Evolutionary conservation across 2,329 filamentous ascomycete genomes (phyloP).

Genomic region (Fonsecaea erecta): DNA sequence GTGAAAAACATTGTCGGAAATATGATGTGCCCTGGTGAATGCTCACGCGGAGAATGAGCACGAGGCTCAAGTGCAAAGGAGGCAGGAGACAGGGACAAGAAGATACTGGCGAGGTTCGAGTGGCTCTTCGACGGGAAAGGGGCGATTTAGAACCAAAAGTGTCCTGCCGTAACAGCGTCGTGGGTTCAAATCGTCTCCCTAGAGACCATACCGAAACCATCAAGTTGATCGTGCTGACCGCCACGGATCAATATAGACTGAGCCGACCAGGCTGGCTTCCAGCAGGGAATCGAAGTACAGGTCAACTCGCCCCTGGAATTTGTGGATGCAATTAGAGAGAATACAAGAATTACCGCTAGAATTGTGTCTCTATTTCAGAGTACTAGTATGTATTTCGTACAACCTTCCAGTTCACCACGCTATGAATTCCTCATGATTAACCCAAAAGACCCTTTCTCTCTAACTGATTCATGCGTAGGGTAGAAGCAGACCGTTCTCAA

Average conservation of each 20-base stretch:
- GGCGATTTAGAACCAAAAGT: background rate
- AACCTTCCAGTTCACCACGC: slow-evolving; percentile 2
- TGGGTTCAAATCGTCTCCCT: background rate
- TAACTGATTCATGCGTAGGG: slow-evolving; percentile 10
- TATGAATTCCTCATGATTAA: slow-evolving; percentile 4
- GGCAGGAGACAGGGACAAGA: background rate
- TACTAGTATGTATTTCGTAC: slow-evolving; percentile 17
- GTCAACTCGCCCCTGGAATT: background rate
- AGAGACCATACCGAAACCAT: background rate
- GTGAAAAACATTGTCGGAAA: background rate
- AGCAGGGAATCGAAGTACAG: background rate
- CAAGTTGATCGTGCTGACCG: background rate
- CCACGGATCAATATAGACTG: background rate
- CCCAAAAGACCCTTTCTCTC: slow-evolving; percentile 10
- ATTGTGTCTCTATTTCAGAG: slow-evolving; percentile 1
- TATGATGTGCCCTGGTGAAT: background rate
- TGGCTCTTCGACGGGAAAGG: background rate
- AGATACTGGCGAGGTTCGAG: background rate
- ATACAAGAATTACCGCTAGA: background rate
- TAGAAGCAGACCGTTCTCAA: slow-evolving; percentile 13
- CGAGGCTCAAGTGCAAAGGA: background rate
- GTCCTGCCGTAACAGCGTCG: background rate
- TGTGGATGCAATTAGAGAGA: background rate
- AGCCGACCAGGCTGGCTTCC: background rate
- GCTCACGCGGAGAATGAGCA: background rate